These are phyloP conservation scores for Candida palmyrensis DNA, from an alignment of 805 yeast species.

Conservation along the genomic window DNA sequence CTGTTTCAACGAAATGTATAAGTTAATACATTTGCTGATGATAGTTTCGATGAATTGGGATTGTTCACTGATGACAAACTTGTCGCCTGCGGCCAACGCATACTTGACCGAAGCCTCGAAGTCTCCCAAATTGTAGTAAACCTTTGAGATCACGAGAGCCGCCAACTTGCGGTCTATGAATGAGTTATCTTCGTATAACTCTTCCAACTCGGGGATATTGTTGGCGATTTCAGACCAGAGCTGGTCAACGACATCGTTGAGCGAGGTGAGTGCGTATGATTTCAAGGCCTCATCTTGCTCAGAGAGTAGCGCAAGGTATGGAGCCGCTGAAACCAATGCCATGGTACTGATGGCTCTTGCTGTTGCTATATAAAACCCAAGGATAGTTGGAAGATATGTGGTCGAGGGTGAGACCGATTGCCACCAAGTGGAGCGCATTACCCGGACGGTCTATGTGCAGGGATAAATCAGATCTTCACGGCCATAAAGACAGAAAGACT, in stretches of 20 bases:
- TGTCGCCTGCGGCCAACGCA: slow-evolving; percentile 78
- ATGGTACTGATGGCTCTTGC: slow-evolving; percentile 20
- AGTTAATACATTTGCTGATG: slow-evolving; percentile 86
- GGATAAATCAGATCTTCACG: too few relatives aligned
- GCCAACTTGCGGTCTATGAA: slow-evolving; percentile 80
- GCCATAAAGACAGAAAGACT: too few relatives aligned
- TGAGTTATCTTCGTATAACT: slow-evolving; percentile 75
- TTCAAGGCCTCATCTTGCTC: slow-evolving; percentile 78
- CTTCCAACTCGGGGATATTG: slow-evolving; percentile 81
- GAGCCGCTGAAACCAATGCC: slow-evolving; percentile 83
- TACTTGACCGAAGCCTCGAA: slow-evolving; percentile 85
- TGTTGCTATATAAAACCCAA: too few relatives aligned
- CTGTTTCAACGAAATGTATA: slow-evolving; percentile 66
- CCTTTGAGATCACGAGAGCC: slow-evolving; percentile 89
- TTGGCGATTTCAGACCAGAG: slow-evolving; percentile 98
- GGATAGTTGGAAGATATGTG: too few relatives aligned
- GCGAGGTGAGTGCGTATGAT: slow-evolving; percentile 76
- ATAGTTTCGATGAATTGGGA: slow-evolving; percentile 92
- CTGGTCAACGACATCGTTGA: slow-evolving; percentile 80
- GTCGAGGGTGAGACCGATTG: too few relatives aligned
- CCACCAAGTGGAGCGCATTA: too few relatives aligned
- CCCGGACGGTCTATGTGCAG: too few relatives aligned
- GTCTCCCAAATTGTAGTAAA: slow-evolving; percentile 87
- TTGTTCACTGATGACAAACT: slow-evolving; percentile 67
- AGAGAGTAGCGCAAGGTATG: slow-evolving; percentile 80